These are phyloP conservation scores for Cryomyces antarcticus DNA, from an alignment of 495 filamentous ascomycete species.

Conservation along the genomic window DNA sequence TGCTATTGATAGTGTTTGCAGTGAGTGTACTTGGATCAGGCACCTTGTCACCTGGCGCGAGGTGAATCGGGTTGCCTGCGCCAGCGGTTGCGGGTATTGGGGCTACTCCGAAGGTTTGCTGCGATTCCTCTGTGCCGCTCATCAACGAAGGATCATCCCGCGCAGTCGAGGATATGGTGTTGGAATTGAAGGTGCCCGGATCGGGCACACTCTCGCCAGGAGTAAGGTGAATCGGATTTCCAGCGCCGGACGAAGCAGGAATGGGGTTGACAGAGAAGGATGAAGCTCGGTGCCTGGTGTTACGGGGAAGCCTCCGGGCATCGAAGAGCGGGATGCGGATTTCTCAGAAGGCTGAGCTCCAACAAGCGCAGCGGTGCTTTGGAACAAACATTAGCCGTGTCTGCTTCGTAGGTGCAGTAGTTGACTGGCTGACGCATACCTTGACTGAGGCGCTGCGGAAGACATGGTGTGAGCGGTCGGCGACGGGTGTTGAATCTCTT, in stretches of 20 bases:
- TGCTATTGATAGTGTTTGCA: constrained; percentile 30
- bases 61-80: constrained; percentile 57
- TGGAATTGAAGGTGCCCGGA: constrained; percentile 31
- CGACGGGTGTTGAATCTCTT: constrained; percentile 33
- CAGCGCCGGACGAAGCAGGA: constrained; percentile 27
- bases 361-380: constrained; percentile 53
- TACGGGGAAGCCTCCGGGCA: constrained; percentile 66
- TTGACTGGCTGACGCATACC: too few species aligned
- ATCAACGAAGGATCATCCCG: constrained; percentile 5
- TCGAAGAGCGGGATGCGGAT: constrained; percentile 9
- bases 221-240: constrained; percentile 60
- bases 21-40: constrained; percentile 39
- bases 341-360: constrained; percentile 44
- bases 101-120: constrained; percentile 27
- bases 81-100: constrained; percentile 62
- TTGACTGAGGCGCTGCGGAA: constrained; percentile 47
- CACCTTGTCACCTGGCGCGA: constrained; percentile 62
- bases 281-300: constrained; percentile 40
- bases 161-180: constrained; percentile 29
- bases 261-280: constrained; percentile 13
- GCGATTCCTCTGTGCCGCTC: constrained; percentile 5
- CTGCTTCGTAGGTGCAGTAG: too few species aligned
- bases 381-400: too few species aligned
- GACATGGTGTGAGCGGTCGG: constrained; percentile 35
- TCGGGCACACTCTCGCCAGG: constrained; percentile 65